These are phyloP conservation scores for Trichoderma harzianum DNA, from an alignment of 2,329 filamentous ascomycete genomes.

Conservation along the genomic window DNA sequence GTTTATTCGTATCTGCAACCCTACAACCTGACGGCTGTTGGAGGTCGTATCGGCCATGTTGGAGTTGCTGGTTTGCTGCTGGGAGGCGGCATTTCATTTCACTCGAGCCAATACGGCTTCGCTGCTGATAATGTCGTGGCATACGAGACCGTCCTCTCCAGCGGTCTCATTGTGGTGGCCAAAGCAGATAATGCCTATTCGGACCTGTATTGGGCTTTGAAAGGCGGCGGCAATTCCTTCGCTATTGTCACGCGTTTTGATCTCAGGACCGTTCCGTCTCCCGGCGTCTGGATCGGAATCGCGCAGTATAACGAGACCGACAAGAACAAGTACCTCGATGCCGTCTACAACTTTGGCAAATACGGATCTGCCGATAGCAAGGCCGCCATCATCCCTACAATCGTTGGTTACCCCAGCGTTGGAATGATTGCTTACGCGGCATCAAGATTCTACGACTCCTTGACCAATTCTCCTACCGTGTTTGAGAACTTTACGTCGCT, in stretches of 20 bases:
- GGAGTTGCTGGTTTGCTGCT: conserved; percentile 31
- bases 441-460: conserved; percentile 1
- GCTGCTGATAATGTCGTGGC: conserved; percentile 44
- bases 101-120: conserved; percentile 40
- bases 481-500: conserved; percentile 1
- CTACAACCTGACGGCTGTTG: conserved; percentile 39
- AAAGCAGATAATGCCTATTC: conserved; percentile 29
- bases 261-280: conserved; percentile 26
- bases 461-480: neutral
- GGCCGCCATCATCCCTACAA: neutral
- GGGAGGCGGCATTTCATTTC: conserved; percentile 28
- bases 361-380: neutral
- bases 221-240: conserved; percentile 41
- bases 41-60: conserved; percentile 39
- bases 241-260: conserved; percentile 34
- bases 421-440: conserved; percentile 2
- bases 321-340: neutral
- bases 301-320: conserved; percentile 1
- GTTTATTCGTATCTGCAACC: conserved; percentile 26
- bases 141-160: conserved; percentile 47
- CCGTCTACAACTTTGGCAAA: conserved; percentile 1
- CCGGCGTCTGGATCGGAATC: conserved; percentile 18
- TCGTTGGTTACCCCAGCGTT: neutral
- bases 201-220: conserved; percentile 45
- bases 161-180: conserved; percentile 43